Base-by-base conservation (phyloP, 345 rosid genomes). In the Lenwebbia sp. region DNA sequence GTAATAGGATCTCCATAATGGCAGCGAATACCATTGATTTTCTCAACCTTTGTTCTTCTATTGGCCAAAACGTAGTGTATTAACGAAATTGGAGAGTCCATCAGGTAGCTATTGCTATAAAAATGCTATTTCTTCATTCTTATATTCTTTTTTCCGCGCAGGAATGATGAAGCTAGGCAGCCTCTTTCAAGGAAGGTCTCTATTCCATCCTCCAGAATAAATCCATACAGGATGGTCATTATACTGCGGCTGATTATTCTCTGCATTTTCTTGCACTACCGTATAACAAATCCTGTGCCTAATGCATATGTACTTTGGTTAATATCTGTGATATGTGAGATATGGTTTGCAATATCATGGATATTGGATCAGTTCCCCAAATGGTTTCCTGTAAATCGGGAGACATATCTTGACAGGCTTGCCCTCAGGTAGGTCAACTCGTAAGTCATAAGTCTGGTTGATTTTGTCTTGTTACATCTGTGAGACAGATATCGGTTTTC, bases 281-380 rank as follows among this genome's bases (percentile, higher is more conserved):
- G 99, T 84, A 86, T 96, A 85, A 93, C 97, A 84, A 95, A 95
- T 87, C 98, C 99, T 82, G 98, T 94, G 87, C 89, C 89, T 85
- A 92, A 96, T 90, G 99, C 99, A 26, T 93, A 84, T 89, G 90
- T 93, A 54, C 88, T 96, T 86, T 96, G 99, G 99, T 87, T 96
- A 88, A 88, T 94, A 88, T 96, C 99, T 26, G 97, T 96, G 54
- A 94, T 96, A 86, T 96, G 99, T 90, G 99, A 96, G 92, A 93
- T 96, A 52, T 96, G 99, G 98, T 96, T 96, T 91, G 99, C 99
- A 78, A 52, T 96, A 40, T 96, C 99, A 82, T 95, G 99, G 99
- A 95, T 96, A 88, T 87, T 96, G 88, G 99, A 96, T 91, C 99
- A 96, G 92, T 95, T 96, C 89, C 98, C 97, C 21, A 96, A 94